phyloP scores from a whole-genome alignment of 352 stramenopile genomes.

The Pythium angustatum region DNA sequence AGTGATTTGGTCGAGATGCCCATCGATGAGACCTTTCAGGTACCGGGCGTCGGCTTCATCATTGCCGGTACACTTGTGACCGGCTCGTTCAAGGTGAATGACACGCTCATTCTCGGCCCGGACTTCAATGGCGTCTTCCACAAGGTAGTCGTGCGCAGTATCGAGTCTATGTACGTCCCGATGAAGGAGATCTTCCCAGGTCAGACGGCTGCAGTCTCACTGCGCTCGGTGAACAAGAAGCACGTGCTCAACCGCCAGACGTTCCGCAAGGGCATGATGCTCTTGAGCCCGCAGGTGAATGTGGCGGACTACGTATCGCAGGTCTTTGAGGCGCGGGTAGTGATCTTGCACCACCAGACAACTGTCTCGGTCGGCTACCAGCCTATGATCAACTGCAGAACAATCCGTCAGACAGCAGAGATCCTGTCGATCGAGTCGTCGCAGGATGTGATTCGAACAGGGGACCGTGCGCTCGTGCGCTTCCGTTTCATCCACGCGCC shows the following conservation, averaged over 20 bases:
- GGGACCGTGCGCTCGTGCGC: slow-evolving; percentile 85
- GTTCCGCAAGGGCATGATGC: slow-evolving; percentile 93
- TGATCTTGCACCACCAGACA: slow-evolving; percentile 96
- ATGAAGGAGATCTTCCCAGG: slow-evolving; percentile 86
- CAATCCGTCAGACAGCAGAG: slow-evolving; percentile 89
- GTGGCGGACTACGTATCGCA: slow-evolving; percentile 73
- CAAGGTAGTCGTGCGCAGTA: slow-evolving; percentile 83
- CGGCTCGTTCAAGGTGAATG: slow-evolving; percentile 87
- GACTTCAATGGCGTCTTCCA: slow-evolving; percentile 90
- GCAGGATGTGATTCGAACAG: slow-evolving; percentile 88
- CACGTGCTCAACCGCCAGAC: slow-evolving; percentile 74
- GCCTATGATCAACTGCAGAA: slow-evolving; percentile 94
- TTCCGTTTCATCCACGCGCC: slow-evolving; percentile 91
- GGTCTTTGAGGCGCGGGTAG: slow-evolving; percentile 91
- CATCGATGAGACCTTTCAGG: slow-evolving; percentile 88
- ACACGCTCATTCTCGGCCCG: slow-evolving; percentile 88
- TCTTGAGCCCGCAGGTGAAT: slow-evolving; percentile 82
- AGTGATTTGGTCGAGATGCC: slow-evolving; percentile 77
- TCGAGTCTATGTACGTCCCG: slow-evolving; percentile 90
- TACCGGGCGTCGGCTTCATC: slow-evolving; percentile 94
- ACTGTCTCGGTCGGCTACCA: slow-evolving; percentile 93
- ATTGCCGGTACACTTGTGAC: slow-evolving; percentile 93
- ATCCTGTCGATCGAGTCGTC: slow-evolving; percentile 86
- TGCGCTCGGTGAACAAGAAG: slow-evolving; percentile 91
- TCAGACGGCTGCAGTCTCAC: slow-evolving; percentile 83